Base-by-base conservation (phyloP, 2,329 filamentous ascomycete species). In the Pseudogymnoascus sp. region DNA sequence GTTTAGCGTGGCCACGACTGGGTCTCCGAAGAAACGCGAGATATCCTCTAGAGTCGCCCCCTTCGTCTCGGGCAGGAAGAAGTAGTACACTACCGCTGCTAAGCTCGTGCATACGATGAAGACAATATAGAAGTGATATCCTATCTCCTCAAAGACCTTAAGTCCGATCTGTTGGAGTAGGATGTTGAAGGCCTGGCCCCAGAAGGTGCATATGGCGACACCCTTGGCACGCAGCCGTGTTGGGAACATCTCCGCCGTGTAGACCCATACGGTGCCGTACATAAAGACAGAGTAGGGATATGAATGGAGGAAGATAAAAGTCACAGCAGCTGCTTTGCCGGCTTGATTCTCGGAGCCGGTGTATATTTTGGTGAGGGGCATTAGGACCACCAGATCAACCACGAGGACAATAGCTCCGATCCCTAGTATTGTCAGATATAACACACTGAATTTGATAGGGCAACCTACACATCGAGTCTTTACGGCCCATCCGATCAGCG, bases 191-290 rank as follows among this genome's bases (percentile, higher is more conserved):
- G 60, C 60, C 37, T 62, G 60, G 21, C 43, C 64, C 59, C 43
- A 62, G 59, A 64, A 62, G 28, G 63, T 62, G n/a, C 46, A 53
- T 31, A 65, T 60, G 14, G 63, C 63, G 14, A 40, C 37, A 21
- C 63, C 64, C 40, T 65, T 62, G 40, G 60, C 60, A 9, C 62
- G 83, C 62, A 88, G 80, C 71, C 88, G 88, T 38, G 88, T 79
- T 2, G 86, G 86, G 70, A 84, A 89, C 63, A 89, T 88, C 71
- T 89, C 86, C 4, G 85, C 87, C 0, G 86, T 84, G 66, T 88
- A 88, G 6, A 79, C 78, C 79, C 79, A 82, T 56, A 56, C 49
- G 7, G 49, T 56, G 49, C 49, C 49, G 31, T 62, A 64, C 46
- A 60, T 64, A 18, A 65, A 65, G 21, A 65, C 59, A 14, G 64